Percentiles rank a stretch among this genome's conserved stretches.
These are phyloP conservation scores for Clathrospora elynae DNA, from an alignment of 2,329 filamentous ascomycete species.

Conservation along the genomic window DNA sequence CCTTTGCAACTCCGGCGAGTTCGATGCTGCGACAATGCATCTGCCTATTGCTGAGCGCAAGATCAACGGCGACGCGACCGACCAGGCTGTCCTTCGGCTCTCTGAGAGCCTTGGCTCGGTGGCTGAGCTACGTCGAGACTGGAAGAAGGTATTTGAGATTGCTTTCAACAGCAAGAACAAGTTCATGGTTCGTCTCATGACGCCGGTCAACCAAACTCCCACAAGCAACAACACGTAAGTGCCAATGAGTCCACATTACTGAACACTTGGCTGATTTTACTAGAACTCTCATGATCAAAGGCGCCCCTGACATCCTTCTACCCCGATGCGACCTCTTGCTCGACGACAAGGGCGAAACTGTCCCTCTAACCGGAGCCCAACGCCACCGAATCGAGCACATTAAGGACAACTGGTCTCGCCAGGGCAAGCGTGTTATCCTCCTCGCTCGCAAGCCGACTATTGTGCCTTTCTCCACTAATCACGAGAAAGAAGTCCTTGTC, in stretches of 20 bases:
- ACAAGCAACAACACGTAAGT: constrained; percentile 32
- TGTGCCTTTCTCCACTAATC: constrained; percentile 51
- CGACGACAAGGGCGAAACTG: constrained; percentile 59
- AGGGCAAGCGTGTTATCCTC: constrained; percentile 70
- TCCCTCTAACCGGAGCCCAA: constrained; percentile 55
- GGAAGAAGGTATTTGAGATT: constrained; percentile 65
- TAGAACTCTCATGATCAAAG: constrained; percentile 72
- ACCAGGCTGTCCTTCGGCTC: constrained; percentile 74
- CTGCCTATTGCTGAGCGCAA: constrained; percentile 65
- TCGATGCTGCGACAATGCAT: constrained; percentile 68
- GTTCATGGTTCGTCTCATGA: constrained; percentile 72
- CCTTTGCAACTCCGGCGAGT: constrained; percentile 76
- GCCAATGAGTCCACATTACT: not conserved
- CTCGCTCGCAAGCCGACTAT: constrained; percentile 65
- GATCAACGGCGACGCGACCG: constrained; percentile 76
- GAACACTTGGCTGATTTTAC: constrained; percentile 9
- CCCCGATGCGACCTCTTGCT: constrained; percentile 65
- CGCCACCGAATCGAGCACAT: constrained; percentile 59
- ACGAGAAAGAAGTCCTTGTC: constrained; percentile 63
- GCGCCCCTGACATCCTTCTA: constrained; percentile 75
- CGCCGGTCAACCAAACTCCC: constrained; percentile 42
- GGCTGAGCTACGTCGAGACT: constrained; percentile 63
- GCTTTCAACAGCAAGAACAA: constrained; percentile 86
- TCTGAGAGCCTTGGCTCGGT: constrained; percentile 68
- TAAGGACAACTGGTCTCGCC: constrained; percentile 71